phyloP scores from a whole-genome alignment of 108 stramenopile species.

The Stephanodiscus triporus region DNA sequence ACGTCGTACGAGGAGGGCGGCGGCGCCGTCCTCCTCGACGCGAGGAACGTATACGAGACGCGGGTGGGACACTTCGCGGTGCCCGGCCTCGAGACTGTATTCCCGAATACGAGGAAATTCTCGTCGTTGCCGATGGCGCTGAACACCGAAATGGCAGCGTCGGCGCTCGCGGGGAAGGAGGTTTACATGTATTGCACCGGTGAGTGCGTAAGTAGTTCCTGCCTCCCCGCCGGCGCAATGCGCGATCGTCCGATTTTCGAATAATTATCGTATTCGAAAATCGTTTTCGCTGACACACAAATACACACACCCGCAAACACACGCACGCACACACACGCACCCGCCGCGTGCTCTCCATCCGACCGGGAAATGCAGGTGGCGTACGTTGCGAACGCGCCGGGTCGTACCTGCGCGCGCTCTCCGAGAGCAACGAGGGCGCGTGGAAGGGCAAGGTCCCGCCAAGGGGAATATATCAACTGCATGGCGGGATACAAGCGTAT shows the following conservation, averaged over 20 bases:
- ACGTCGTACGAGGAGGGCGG: no score
- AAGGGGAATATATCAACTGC: constrained; percentile 66
- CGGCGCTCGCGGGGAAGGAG: constrained; percentile 56
- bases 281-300: no score
- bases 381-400: constrained; percentile 83
- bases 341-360: no score
- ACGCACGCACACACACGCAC: no score
- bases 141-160: constrained; percentile 50
- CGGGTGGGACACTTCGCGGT: constrained; percentile 73
- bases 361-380: no score
- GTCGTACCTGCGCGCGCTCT: constrained; percentile 66
- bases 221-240: not conserved
- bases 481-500: constrained; percentile 85
- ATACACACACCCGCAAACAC: no score
- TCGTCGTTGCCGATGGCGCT: constrained; percentile 72
- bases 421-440: constrained; percentile 39
- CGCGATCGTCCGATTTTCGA: no score
- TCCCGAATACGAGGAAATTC: constrained; percentile 82
- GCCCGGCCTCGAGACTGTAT: constrained; percentile 60
- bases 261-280: no score
- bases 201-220: not conserved
- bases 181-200: constrained; percentile 69
- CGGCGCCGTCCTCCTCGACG: constrained; percentile 67
- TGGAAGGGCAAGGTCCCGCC: constrained; percentile 53
- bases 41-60: constrained; percentile 80